These are phyloP conservation scores for Odonthalia washingtoniensis DNA, from an alignment of 31 red algal species.

Conservation along the genomic window DNA sequence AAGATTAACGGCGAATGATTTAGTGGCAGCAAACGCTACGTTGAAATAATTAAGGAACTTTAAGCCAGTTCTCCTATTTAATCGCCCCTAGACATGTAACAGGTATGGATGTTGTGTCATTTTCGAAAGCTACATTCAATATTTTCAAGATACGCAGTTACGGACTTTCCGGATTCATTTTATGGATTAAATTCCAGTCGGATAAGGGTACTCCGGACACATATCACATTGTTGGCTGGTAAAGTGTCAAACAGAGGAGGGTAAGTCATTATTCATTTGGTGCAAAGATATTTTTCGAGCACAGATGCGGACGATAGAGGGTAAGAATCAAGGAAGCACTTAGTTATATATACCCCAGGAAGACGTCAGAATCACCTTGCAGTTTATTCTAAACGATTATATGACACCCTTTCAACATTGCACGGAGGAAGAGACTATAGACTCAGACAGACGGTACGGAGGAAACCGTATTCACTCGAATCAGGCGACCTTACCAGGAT, in stretches of 20 bases:
- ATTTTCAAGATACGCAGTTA: background rate
- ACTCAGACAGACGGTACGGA: background rate
- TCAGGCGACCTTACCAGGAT: background rate
- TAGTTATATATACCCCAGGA: too few species aligned
- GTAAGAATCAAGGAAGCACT: too few species aligned
- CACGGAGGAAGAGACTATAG: background rate
- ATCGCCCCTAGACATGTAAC: background rate
- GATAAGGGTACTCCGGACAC: background rate
- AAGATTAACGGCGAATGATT: background rate
- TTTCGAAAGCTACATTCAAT: constrained; percentile 26
- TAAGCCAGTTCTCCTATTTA: background rate
- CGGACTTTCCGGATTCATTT: constrained; percentile 28
- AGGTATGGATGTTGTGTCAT: background rate
- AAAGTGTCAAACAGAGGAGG: background rate
- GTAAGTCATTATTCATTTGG: background rate
- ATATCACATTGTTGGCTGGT: background rate
- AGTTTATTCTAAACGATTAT: background rate
- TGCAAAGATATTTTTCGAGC: background rate
- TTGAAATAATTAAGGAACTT: background rate
- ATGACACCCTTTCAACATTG: background rate
- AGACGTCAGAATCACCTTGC: background rate
- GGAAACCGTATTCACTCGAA: background rate
- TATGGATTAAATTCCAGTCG: background rate
- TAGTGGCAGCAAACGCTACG: background rate
- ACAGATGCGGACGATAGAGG: background rate